Conservation (phyloP, 805 yeast genomes). For the Cyberlindnera lachancei region DNA sequence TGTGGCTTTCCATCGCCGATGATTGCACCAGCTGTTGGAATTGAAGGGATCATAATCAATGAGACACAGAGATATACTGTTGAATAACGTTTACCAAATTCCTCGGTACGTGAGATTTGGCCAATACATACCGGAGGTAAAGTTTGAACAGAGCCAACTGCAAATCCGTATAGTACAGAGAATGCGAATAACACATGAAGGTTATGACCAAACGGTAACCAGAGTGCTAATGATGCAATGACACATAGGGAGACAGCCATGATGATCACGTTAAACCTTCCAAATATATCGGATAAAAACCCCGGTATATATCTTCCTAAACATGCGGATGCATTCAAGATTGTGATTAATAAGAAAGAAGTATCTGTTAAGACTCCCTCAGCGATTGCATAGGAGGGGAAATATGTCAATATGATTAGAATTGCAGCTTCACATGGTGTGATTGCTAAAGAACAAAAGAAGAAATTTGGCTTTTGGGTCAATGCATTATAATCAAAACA, state of each 20-base stretch:
- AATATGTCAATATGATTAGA: conserved; percentile 39
- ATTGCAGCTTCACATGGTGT: conserved; percentile 28
- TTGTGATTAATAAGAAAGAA: conserved; percentile 40
- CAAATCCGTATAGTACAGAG: conserved; percentile 44
- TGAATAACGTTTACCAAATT: conserved; percentile 49
- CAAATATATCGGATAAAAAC: conserved; percentile 36
- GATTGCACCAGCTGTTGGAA: conserved; percentile 45
- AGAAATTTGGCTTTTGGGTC: conserved; percentile 33
- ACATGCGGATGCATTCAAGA: conserved; percentile 39
- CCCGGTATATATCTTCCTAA: conserved; percentile 41
- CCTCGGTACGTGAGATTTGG: conserved; percentile 46
- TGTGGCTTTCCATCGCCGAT: conserved; percentile 27
- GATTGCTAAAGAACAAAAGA: conserved; percentile 33
- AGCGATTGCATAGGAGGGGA: conserved; percentile 46
- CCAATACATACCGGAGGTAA: conserved; percentile 54
- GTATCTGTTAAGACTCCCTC: conserved; percentile 36
- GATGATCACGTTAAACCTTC: conserved; percentile 46
- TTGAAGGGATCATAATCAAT: conserved; percentile 37
- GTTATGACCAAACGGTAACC: conserved; percentile 36
- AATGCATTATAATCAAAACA: conserved; percentile 34
- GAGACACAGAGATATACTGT: conserved; percentile 54
- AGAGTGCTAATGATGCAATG: conserved; percentile 28
- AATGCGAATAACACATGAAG: conserved; percentile 35
- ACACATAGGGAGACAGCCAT: conserved; percentile 23
- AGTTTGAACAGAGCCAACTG: conserved; percentile 48